Percentiles rank a stretch among this genome's conserved stretches.
Conservation (phyloP, 169 alveolate species). For the Plasmodium relictum region DNA sequence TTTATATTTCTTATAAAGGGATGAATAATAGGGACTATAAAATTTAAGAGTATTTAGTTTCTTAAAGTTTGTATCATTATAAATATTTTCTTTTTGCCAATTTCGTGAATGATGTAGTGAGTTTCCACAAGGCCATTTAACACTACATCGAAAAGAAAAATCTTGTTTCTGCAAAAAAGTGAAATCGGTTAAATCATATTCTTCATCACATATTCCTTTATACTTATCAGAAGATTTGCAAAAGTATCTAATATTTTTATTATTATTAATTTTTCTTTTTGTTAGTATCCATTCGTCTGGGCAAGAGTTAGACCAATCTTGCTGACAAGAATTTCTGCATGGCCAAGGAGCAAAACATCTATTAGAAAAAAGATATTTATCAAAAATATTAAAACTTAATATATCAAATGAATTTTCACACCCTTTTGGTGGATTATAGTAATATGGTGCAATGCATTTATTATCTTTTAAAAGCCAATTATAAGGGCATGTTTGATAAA, state of each 20-base stretch:
- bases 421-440: conserved; percentile 80
- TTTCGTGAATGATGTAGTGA: conserved; percentile 17
- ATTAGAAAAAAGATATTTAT: conserved; percentile 77
- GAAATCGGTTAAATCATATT: conserved; percentile 36
- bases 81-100: conserved; percentile 62
- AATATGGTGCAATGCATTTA: conserved; percentile 81
- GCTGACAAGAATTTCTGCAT: conserved; percentile 80
- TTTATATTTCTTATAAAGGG: neutral
- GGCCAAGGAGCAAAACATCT: conserved; percentile 86
- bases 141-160: conserved; percentile 80
- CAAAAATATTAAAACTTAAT: conserved; percentile 45
- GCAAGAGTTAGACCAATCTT: conserved; percentile 77
- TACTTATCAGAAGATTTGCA: conserved; percentile 26
- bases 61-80: conserved; percentile 26
- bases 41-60: conserved; percentile 38
- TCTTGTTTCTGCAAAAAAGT: conserved; percentile 80
- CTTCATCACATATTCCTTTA: conserved; percentile 44
- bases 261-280: neutral
- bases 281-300: conserved; percentile 29
- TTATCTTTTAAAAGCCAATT: conserved; percentile 79
- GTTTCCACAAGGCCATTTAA: conserved; percentile 82
- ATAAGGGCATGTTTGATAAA: conserved; percentile 80
- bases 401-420: conserved; percentile 72
- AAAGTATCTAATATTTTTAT: neutral
- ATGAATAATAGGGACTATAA: conserved; percentile 29